These are phyloP conservation scores for Thelonectria olida DNA, from an alignment of 2,329 filamentous ascomycete genomes.

Conservation along the genomic window DNA sequence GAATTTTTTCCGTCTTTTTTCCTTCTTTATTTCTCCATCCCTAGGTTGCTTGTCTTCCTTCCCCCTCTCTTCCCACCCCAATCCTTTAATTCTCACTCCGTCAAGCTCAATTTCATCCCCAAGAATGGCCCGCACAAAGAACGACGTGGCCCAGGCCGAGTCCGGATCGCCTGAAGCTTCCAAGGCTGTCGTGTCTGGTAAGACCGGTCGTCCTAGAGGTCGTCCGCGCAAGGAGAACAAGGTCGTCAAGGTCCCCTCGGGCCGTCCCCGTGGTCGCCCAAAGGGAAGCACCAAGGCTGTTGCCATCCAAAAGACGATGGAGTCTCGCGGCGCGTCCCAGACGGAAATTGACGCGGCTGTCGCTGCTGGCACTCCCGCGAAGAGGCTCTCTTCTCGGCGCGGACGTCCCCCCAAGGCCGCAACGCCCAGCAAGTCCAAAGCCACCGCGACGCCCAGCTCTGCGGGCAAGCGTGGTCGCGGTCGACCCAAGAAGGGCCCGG, in stretches of 20 bases:
- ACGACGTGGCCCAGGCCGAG: slow-evolving; percentile 30
- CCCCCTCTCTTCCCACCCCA: slow-evolving; percentile 8
- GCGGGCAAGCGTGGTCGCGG: slow-evolving; percentile 41
- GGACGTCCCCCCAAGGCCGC: slow-evolving; percentile 44
- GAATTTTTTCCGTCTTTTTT: slow-evolving; percentile 19
- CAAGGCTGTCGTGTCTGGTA: slow-evolving; percentile 46
- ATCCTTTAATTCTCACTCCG: slow-evolving; percentile 1
- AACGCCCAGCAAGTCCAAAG: slow-evolving; percentile 7
- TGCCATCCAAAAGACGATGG: slow-evolving; percentile 25
- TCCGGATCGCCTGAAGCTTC: slow-evolving; percentile 29
- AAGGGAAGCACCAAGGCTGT: slow-evolving; percentile 49
- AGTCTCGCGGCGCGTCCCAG: slow-evolving; percentile 1
- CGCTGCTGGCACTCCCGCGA: slow-evolving; percentile 12
- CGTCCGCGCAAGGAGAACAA: slow-evolving; percentile 51
- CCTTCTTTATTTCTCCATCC: neutral
- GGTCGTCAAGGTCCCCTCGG: slow-evolving; percentile 48
- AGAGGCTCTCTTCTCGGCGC: slow-evolving; percentile 34
- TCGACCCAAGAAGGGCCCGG: slow-evolving; percentile 44
- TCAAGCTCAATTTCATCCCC: neutral
- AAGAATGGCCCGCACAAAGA: slow-evolving; percentile 47
- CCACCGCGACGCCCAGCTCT: slow-evolving; percentile 27
- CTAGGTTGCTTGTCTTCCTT: slow-evolving; percentile 19
- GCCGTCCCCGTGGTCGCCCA: slow-evolving; percentile 59
- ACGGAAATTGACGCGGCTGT: slow-evolving; percentile 16
- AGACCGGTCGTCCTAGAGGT: slow-evolving; percentile 54